Base-by-base conservation (phyloP, 73 alveolate species). In the Paramecium sonneborni region DNA sequence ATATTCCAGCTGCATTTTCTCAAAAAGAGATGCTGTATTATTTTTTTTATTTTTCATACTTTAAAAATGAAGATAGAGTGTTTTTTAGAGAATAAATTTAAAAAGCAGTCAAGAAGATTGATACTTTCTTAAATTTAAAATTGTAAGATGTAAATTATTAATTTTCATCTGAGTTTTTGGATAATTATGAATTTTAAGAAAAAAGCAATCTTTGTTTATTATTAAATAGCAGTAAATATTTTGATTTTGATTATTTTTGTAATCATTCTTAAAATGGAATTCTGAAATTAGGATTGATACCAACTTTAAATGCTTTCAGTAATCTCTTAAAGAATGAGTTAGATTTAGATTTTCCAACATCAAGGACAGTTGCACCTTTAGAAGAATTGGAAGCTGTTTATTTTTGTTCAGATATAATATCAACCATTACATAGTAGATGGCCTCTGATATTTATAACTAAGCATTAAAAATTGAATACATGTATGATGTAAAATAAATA, bases 301-400 rank as follows among this genome's bases (percentile, higher is more conserved):
- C 84, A 26, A 62, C 84, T 12, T 12, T 62, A 10, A 30, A 15
- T 7, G 46, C 7, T 26, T 62, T 30, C 24, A 62, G 18, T 14
- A 23, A 62, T 62, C 24, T 11, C 7, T 62, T 62, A 28, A 32
- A 62, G 12, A 23, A 12, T 30, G 84, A 62, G 24, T 62, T 62
- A 62, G 68, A 52, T 35, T 35, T 35, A 35, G 6, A 35, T 35
- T 62, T 62, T 26, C 84, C 84, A 30, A 0, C 0, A 3, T 26
- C 39, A 11, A 62, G 84, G 6, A n/a, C 20, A 62, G 3, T 32
- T 11, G 28, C 84, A 5, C 84, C 84, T 11, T 11, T 11, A 30
- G 84, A 62, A 30, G 39, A 62, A 30, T 62, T 62, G 6, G 84
- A 62, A 62, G 84, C 84, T 9, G 84, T 62, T 62, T 62, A 62